Evolutionary conservation across 179 eudicot species (phyloP).

Genomic region (Beta macrorhiza): DNA sequence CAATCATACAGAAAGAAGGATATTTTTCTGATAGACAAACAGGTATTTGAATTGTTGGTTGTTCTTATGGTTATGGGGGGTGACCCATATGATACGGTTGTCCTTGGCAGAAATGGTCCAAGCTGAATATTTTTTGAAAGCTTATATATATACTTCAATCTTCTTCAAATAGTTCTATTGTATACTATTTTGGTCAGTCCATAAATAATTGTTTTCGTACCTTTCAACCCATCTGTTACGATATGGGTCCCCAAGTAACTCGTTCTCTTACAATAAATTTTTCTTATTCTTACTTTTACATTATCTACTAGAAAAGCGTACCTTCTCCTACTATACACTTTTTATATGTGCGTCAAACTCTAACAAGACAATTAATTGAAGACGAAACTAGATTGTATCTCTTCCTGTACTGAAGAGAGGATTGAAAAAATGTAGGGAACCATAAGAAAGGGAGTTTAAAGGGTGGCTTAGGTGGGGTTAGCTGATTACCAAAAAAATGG

Average conservation of each 20-base stretch:
- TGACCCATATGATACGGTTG: slow-evolving; percentile 29
- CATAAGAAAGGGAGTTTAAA: slow-evolving; percentile 21
- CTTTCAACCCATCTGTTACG: too few relatives aligned
- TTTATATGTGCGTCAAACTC: too few relatives aligned
- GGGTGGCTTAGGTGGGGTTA: slow-evolving; percentile 21
- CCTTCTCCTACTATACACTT: too few relatives aligned
- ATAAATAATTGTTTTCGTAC: too few relatives aligned
- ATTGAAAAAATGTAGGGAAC: slow-evolving; percentile 22
- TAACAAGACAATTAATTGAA: too few relatives aligned
- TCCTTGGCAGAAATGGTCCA: slow-evolving; percentile 19
- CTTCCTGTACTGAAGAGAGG: slow-evolving; percentile 16
- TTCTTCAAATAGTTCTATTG: too few relatives aligned
- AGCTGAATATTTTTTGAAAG: slow-evolving; percentile 13
- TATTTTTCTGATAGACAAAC: not conserved
- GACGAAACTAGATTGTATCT: not conserved
- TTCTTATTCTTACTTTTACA: too few relatives aligned
- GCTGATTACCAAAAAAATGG: slow-evolving; percentile 22
- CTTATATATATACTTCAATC: slow-evolving; percentile 2
- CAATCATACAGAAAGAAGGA: not conserved
- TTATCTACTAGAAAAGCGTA: too few relatives aligned
- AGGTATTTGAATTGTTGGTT: not conserved
- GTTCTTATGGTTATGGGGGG: slow-evolving; percentile 2
- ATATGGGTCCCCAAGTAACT: too few relatives aligned
- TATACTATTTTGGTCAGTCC: too few relatives aligned
- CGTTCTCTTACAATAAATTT: too few relatives aligned